Base-by-base conservation (phyloP, 176 grass and related monocot genomes). In the Tuctoria greenei region DNA sequence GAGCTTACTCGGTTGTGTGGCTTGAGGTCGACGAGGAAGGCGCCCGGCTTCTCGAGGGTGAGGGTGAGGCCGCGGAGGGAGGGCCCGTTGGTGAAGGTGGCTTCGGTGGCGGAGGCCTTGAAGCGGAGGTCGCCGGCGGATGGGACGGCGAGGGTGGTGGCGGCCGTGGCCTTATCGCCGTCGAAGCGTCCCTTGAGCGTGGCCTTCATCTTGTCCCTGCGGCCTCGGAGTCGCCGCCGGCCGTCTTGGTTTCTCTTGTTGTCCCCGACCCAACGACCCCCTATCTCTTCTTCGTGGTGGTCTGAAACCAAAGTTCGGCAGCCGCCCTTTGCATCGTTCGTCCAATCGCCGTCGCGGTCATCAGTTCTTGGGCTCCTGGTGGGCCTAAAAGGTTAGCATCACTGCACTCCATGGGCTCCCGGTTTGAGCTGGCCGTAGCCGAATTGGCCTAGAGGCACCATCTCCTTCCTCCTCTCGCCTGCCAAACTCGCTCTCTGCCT, bases 1-100 rank as follows among this genome's bases (percentile, higher is more conserved):
- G n/a, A 15, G 16, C 15, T 35, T 64, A 88, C 93, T 45, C 84
- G 66, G 67, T 71, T 86, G 47, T 86, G 84, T 9, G 88, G 76
- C 81, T 92, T 86, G 89, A 90, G 73, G 73, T 99, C 89, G 76
- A 95, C 0, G 73, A 99, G 72, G 84, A 99, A 95, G 41, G 91
- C 55, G 41, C 91, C 91, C 21, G 91, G 95, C 73, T 99, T 99
- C 89, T 99, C 87, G 40, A 99, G 46, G 73, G 87, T 87, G 72
- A 99, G 41, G 51, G 87, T 87, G 50, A 99, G 87, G 26, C 95
- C 95, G 16, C 59, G 5, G 14, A 99, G 89, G 14, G 91, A 95
- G 36, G 91, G 89, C 5, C 95, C 91, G 38, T 55, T 42, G 76
- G 79, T 36, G 84, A 98, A 94, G 89, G 87, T 80, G 73, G 91